phyloP scores from a whole-genome alignment of 164 flowering plant species.

The Akebia trifoliata region DNA sequence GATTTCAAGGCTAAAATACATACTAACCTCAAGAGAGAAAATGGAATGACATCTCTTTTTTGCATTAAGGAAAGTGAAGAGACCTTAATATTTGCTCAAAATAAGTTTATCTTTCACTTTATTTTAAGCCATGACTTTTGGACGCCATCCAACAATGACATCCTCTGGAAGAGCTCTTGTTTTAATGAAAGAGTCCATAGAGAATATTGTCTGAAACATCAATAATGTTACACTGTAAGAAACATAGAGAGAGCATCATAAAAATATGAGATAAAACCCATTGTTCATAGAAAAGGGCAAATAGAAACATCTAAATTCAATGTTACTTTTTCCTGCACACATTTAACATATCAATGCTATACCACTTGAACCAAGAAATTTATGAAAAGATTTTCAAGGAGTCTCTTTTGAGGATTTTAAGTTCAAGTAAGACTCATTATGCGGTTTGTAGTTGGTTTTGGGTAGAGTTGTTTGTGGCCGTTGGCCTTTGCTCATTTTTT shows the following conservation, averaged over 20 bases:
- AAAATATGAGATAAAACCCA: too few relatives aligned
- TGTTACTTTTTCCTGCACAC: too few relatives aligned
- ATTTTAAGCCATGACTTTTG: constrained; percentile 64
- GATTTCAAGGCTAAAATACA: constrained; percentile 1
- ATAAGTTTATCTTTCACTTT: neutral
- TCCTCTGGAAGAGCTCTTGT: constrained; percentile 66
- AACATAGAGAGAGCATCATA: neutral
- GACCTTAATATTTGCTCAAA: neutral
- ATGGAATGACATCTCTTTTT: too few relatives aligned
- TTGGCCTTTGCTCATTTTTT: too few relatives aligned
- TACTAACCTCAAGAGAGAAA: neutral
- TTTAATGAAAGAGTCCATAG: constrained; percentile 66
- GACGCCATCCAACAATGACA: constrained; percentile 91
- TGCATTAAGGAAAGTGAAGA: neutral
- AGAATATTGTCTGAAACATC: constrained; percentile 55
- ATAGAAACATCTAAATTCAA: too few relatives aligned
- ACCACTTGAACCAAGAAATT: too few relatives aligned
- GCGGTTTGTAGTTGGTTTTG: too few relatives aligned
- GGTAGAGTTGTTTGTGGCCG: too few relatives aligned
- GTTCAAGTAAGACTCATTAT: too few relatives aligned
- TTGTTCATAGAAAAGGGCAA: neutral
- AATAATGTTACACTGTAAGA: neutral
- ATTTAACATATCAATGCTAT: too few relatives aligned
- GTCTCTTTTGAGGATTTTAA: too few relatives aligned
- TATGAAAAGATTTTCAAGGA: too few relatives aligned